Percentiles rank a stretch among this genome's conserved stretches.
These are phyloP conservation scores for Eucalyptus grandis DNA, from an alignment of 345 rosid genomes.

Conservation along the genomic window DNA sequence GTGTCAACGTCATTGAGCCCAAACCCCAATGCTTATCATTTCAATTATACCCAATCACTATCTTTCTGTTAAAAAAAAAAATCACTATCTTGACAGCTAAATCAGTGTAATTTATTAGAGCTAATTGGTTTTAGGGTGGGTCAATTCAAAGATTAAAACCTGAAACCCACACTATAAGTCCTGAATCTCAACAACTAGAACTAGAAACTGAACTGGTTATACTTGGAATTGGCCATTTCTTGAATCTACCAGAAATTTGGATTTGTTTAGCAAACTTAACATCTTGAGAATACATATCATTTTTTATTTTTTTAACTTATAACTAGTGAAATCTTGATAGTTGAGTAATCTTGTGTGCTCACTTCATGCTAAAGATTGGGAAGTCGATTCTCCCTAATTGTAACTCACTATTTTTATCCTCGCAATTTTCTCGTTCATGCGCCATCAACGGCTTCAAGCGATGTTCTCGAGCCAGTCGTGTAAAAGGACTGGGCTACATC, in stretches of 20 bases:
- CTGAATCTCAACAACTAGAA: neutral
- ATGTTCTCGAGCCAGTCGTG: neutral
- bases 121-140: neutral
- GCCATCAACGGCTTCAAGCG: neutral
- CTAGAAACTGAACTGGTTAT: neutral
- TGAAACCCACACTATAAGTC: neutral
- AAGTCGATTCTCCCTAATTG: neutral
- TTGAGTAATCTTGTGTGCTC: neutral
- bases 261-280: neutral
- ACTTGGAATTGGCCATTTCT: neutral
- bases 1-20: neutral
- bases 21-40: neutral
- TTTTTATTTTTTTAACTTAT: neutral
- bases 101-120: neutral
- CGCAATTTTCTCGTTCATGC: neutral
- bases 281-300: neutral
- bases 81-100: neutral
- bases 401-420: neutral
- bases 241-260: neutral
- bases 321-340: neutral
- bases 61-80: neutral
- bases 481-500: neutral
- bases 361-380: neutral
- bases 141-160: neutral
- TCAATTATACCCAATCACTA: neutral